Base-by-base conservation (phyloP, 2,329 filamentous ascomycete genomes). In the Microascus cirrosus region DNA sequence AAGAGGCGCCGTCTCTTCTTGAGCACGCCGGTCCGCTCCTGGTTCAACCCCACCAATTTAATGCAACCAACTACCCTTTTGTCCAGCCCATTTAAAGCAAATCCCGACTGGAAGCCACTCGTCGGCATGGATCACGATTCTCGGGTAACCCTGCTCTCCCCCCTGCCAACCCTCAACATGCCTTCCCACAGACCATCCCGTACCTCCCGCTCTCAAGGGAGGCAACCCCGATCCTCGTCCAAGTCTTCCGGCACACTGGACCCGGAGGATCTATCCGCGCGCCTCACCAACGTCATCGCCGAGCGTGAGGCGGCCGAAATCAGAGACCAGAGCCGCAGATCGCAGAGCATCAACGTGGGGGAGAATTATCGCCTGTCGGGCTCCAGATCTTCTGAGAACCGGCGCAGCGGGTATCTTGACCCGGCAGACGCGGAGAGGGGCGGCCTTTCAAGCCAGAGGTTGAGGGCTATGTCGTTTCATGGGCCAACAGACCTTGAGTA, bases 231-330 rank as follows among this genome's bases (percentile, higher is more conserved):
- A 65, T 25, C 63, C 63, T 1, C 65, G 70, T 2, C 36, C 35
- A 10, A n/a, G n/a, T 53, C 53, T 20, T 54, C 57, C 12, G 62
- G 67, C 35, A 67, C 71, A 1, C 68, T 84, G 53, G 81, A 85
- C 60, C 72, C 82, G 0, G 74, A 78, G 32, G 81, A 85, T 58
- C 68, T 85, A 32, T 73, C 75, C 12, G 73, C 76, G 35, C 77
- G 81, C 20, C 72, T 85, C 25, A 71, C 73, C 54, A 61, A 74
- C 12, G 76, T 84, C 20, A 68, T 81, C 15, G 73, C 72, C 5
- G 74, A 83, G 60, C 78, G 79, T 60, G 77, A 77, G 60, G 68
- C 70, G 8, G 65, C 67, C 13, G 68, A 72, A 1, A n/a, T 24
- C 18, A 28, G 48, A 3, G 11, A 52, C 13, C 24, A 48, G 34